Evolutionary conservation across 2,329 filamentous ascomycete species (phyloP).

Genomic region (Aschersonia sp.): DNA sequence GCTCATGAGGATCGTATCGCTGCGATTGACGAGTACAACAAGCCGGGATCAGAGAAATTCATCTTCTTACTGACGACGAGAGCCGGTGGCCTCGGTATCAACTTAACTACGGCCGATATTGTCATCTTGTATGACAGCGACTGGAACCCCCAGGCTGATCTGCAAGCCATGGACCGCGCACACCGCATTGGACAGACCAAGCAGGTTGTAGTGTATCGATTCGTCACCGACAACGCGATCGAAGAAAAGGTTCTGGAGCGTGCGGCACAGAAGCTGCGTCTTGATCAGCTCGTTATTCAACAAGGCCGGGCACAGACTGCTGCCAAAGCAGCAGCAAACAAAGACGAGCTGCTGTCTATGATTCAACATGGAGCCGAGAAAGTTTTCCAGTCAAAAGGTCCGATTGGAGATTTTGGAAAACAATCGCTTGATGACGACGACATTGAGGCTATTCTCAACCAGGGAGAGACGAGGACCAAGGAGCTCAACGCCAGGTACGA

Average conservation of each 20-base stretch:
- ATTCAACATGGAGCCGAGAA: conserved; percentile 97
- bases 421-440: conserved; percentile 68
- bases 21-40: conserved; percentile 98
- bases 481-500: conserved; percentile 89
- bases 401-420: conserved; percentile 44
- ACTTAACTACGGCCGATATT: conserved; percentile 87
- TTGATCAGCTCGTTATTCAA: conserved; percentile 95
- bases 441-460: conserved; percentile 74
- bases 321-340: conserved; percentile 81
- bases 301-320: conserved; percentile 88
- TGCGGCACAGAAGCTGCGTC: conserved; percentile 87
- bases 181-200: conserved; percentile 98
- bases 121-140: conserved; percentile 95
- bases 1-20: conserved; percentile 96
- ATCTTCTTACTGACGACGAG: conserved; percentile 90
- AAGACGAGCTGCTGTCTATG: conserved; percentile 93
- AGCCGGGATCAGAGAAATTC: conserved; percentile 87
- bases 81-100: conserved; percentile 92
- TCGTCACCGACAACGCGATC: conserved; percentile 95
- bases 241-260: conserved; percentile 96
- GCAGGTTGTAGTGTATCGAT: conserved; percentile 90
- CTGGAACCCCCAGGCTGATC: conserved; percentile 96
- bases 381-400: conserved; percentile 66
- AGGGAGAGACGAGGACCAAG: conserved; percentile 79
- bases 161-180: conserved; percentile 97